A percentile compares a stretch with the other conserved stretches of the same genome.
phyloP scores from a whole-genome alignment of 1,284 basidiomycete genomes.

The Trametes versicolor region DNA sequence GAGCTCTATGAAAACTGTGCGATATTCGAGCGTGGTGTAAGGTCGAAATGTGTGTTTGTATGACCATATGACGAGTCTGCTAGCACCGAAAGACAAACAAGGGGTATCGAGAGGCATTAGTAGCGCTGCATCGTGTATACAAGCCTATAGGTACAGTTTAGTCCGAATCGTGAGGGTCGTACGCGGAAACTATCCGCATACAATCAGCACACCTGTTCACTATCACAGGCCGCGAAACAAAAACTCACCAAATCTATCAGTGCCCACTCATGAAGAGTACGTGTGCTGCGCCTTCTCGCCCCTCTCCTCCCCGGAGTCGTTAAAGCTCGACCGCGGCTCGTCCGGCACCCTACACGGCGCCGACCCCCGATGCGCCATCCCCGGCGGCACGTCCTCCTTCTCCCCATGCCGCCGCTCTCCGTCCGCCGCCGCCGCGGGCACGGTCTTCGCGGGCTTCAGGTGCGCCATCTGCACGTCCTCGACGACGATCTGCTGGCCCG shows the following conservation, averaged over 20 bases:
- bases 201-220: background rate
- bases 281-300: background rate
- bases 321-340: background rate
- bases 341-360: constrained; percentile 31
- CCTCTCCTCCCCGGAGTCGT: background rate
- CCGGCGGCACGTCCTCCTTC: constrained; percentile 50
- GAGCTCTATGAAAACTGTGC: no score
- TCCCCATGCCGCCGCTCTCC: constrained; percentile 15
- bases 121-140: constrained; percentile 1
- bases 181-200: background rate
- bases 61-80: no score
- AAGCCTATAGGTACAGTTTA: constrained; percentile 4
- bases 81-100: background rate
- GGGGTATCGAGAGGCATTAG: background rate
- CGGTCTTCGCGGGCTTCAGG: constrained; percentile 50
- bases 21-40: no score
- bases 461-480: constrained; percentile 37
- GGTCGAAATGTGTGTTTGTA: background rate
- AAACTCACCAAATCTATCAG: constrained; percentile 8
- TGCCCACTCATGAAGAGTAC: background rate
- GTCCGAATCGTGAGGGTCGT: constrained; percentile 9
- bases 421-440: constrained; percentile 36
- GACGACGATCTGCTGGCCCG: constrained; percentile 54
- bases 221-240: background rate
- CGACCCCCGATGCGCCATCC: constrained; percentile 41